Evolutionary conservation across 345 rosid species (phyloP).

Genomic region (Aquilaria yunnanensis): DNA sequence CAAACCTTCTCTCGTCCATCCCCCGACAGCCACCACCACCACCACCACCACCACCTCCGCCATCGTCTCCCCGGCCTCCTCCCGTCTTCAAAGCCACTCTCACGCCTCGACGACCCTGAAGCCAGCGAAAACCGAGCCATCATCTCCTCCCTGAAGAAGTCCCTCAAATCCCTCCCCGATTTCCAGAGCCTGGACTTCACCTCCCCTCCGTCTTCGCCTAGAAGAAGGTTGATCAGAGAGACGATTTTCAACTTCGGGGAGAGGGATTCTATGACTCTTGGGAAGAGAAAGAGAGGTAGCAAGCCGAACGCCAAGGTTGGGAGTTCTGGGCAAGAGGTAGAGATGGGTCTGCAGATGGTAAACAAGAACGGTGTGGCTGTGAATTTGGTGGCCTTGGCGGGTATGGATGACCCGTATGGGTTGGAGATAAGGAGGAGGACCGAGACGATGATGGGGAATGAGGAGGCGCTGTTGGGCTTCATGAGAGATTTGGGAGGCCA

Average conservation of each 20-base stretch:
- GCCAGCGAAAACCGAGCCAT: slow-evolving; percentile 44
- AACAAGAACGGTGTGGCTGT: slow-evolving; percentile 43
- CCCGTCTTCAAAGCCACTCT: slow-evolving; percentile 20
- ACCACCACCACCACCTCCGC: slow-evolving; percentile 48
- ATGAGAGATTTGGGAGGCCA: slow-evolving; percentile 54
- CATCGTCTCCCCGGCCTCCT: slow-evolving; percentile 53
- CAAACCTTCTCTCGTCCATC: slow-evolving; percentile 61
- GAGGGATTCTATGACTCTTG: slow-evolving; percentile 12
- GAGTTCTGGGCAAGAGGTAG: slow-evolving; percentile 21
- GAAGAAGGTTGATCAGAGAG: slow-evolving; percentile 9
- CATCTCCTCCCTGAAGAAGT: slow-evolving; percentile 36
- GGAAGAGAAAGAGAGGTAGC: slow-evolving; percentile 65
- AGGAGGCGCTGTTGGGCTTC: slow-evolving; percentile 56
- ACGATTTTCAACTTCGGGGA: slow-evolving; percentile 9
- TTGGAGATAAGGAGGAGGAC: slow-evolving; percentile 56
- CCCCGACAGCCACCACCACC: slow-evolving; percentile 20
- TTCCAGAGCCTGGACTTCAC: slow-evolving; percentile 26
- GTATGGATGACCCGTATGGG: slow-evolving; percentile 36
- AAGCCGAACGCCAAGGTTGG: slow-evolving; percentile 30
- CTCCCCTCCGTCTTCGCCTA: slow-evolving; percentile 18
- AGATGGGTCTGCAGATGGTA: slow-evolving; percentile 31
- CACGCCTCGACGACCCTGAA: slow-evolving; percentile 29
- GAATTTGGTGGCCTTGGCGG: slow-evolving; percentile 35
- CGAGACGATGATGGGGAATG: slow-evolving; percentile 37
- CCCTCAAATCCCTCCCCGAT: slow-evolving; percentile 38